Evolutionary conservation across 306 rosid genomes (phyloP).

Genomic region (Fragaria iinumae): DNA sequence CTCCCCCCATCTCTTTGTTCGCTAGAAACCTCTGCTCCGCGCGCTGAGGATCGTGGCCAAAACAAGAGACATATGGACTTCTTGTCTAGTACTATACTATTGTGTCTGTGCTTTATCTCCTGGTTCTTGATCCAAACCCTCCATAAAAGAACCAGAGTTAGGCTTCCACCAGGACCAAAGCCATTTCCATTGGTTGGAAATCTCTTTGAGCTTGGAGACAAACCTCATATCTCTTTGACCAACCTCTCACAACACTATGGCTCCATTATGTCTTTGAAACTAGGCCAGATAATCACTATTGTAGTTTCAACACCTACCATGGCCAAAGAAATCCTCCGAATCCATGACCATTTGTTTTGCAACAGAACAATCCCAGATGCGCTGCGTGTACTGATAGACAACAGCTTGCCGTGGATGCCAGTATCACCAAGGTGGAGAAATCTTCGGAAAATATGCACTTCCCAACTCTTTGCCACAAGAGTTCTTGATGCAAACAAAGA

Average conservation of each 20-base stretch:
- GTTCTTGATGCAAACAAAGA: constrained; percentile 27
- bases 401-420: constrained; percentile 34
- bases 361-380: constrained; percentile 42
- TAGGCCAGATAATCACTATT: constrained; percentile 38
- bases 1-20: too few species aligned
- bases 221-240: constrained; percentile 52
- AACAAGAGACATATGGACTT: too few species aligned
- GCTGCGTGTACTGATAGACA: not conserved
- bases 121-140: too few species aligned
- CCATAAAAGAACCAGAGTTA: too few species aligned
- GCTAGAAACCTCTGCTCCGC: too few species aligned
- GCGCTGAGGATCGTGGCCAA: too few species aligned
- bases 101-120: too few species aligned
- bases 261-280: constrained; percentile 42
- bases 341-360: constrained; percentile 35
- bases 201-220: constrained; percentile 46
- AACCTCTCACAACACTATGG: constrained; percentile 37
- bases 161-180: constrained; percentile 46
- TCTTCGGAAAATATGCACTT: constrained; percentile 17
- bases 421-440: constrained; percentile 39
- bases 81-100: too few species aligned
- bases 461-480: constrained; percentile 13
- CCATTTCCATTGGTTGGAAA: constrained; percentile 51
- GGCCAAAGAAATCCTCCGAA: constrained; percentile 44
- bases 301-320: constrained; percentile 38